Base-by-base conservation (phyloP, 2,329 filamentous ascomycete genomes). In the Fusarium xylarioides region DNA sequence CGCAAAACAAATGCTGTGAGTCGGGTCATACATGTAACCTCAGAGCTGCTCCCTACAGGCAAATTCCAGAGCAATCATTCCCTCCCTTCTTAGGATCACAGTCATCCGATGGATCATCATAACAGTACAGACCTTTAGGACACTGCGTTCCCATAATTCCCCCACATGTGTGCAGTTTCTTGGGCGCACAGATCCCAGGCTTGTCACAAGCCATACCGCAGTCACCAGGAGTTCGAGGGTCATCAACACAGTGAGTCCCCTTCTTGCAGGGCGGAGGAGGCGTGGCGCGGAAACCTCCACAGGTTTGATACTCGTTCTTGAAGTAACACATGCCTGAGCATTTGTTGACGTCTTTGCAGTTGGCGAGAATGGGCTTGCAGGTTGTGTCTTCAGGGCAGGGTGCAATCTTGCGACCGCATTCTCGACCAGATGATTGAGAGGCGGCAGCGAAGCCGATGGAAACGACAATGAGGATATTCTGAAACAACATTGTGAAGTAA, bases 161-260 rank as follows among this genome's bases (percentile, higher is more conserved):
- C 5, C 71, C 71, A 28, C 81, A 82, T 1, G 35, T 43, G 2
- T 50, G 58, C 4, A 59, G 60, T 11, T 69, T 69, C 30, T 65
- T 70, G 32, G 78, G 77, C 3, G 81, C 70, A 49, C 79, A 83
- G 30, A 83, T 82, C 4, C 81, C 81, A 1, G 79, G 78, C 11
- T 26, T 57, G 46, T 83, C 81, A 59, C 81, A 83, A 7, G 81
- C 79, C 76, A 81, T 71, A 12, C 81, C 81, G 46, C 81, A 83
- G 11, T 56, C 42, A 8, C 23, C 47, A 2, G 72, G 74, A 15
- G 63, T 52, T 42, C 81, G 78, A 16, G 82, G 81, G 32, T 84
- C 81, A 62, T 83, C 76, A 19, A 76, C 64, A 58, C 82, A 84
- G 5, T 69, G 61, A 5, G 70, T 71, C 16, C 71, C 70, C 23